A percentile compares a stretch with the other conserved stretches of the same genome.
phyloP scores from a whole-genome alignment of 352 stramenopile genomes.

The Pythium phragmiticola region DNA sequence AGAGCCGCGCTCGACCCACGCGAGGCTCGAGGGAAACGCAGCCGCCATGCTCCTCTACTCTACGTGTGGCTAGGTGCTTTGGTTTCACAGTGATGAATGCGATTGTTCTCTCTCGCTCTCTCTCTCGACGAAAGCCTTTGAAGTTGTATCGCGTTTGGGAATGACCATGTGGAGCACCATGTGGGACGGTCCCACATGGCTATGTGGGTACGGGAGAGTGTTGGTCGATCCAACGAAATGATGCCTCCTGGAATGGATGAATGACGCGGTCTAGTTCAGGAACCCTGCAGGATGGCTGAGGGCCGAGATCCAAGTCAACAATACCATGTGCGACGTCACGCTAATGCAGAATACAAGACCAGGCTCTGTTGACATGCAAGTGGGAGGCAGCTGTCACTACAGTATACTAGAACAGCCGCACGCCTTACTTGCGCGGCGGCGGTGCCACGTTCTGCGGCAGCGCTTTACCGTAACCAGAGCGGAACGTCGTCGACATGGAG shows the following conservation, averaged over 20 bases:
- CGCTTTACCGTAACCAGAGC: conserved; percentile 87
- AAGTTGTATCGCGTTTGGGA: conserved; percentile 25
- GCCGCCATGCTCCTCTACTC: neutral
- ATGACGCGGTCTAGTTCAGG: too few relatives aligned
- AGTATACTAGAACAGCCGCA: neutral
- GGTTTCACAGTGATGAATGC: conserved; percentile 1
- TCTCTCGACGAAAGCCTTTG: conserved; percentile 14
- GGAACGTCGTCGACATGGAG: conserved; percentile 86
- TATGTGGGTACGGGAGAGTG: conserved; percentile 16
- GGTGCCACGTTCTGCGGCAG: conserved; percentile 84
- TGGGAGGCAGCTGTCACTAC: neutral
- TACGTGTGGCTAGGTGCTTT: neutral
- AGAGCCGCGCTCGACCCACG: conserved; percentile 81
- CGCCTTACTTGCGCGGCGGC: conserved; percentile 69
- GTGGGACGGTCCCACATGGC: conserved; percentile 24
- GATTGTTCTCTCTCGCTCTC: conserved; percentile 19
- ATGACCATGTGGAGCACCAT: conserved; percentile 15
- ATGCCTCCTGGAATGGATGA: too few relatives aligned
- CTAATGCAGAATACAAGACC: conserved; percentile 16
- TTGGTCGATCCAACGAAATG: neutral
- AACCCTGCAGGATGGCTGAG: neutral
- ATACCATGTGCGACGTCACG: neutral
- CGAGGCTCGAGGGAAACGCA: conserved; percentile 46
- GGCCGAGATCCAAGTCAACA: too few relatives aligned
- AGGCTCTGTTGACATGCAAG: neutral